phyloP scores from a whole-genome alignment of 495 filamentous ascomycete genomes.

The Neurospora hispaniola region DNA sequence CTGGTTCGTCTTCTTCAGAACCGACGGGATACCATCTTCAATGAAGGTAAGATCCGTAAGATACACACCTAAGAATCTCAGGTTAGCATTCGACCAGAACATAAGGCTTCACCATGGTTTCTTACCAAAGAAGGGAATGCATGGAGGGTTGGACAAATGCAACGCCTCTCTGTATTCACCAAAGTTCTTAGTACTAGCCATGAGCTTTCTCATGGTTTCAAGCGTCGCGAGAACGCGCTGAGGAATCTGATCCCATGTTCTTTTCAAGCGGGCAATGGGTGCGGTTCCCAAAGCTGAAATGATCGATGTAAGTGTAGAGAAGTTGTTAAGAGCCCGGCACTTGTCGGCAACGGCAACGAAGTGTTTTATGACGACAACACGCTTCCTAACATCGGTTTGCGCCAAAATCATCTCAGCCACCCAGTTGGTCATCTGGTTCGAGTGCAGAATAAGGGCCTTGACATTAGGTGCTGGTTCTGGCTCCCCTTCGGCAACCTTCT shows the following conservation, averaged over 20 bases:
- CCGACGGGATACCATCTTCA: conserved; percentile 91
- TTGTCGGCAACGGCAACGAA: conserved; percentile 97
- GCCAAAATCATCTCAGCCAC: conserved; percentile 99
- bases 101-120: conserved; percentile 1
- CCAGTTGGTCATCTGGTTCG: conserved; percentile 98
- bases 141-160: conserved; percentile 87
- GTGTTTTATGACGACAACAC: conserved; percentile 96
- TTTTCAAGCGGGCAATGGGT: conserved; percentile 82
- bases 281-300: conserved; percentile 91
- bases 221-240: conserved; percentile 66
- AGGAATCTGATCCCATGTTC: conserved; percentile 93
- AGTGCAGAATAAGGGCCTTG: conserved; percentile 91
- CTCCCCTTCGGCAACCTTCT: conserved; percentile 72
- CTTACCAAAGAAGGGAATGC: conserved; percentile 97
- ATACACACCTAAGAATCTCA: conserved; percentile 62
- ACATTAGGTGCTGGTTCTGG: conserved; percentile 89
- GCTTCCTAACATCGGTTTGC: conserved; percentile 85
- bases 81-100: conserved; percentile 3
- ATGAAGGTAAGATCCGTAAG: conserved; percentile 97
- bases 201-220: conserved; percentile 84
- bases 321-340: conserved; percentile 91
- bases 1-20: conserved; percentile 86
- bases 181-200: conserved; percentile 98
- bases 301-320: conserved; percentile 95
- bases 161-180: conserved; percentile 89